Evolutionary conservation across 1,284 basidiomycete genomes (phyloP), one percentile per base, ranked within the genome.

Genomic region (Boletus smithii): DNA sequence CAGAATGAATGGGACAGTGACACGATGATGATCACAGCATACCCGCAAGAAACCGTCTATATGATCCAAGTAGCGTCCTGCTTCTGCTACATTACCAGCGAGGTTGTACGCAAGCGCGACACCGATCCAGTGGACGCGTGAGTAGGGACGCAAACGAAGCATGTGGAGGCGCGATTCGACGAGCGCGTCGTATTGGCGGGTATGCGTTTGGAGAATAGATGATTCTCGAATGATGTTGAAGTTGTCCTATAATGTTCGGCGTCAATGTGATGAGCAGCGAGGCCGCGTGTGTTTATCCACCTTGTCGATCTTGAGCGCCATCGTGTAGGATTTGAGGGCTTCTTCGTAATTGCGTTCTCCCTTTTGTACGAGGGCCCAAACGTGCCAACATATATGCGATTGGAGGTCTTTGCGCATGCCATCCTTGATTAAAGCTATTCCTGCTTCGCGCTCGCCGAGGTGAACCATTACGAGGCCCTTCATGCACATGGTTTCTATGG

Each of bases 371-470:
- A 97, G 84, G 36, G 94, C 97, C 61, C 94, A 90, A 51, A 99
- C 95, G 67, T 99, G 97, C 95, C 97, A 99, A 63, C 88, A 89
- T 63, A 99, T 97, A 66, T 99, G 95, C 20, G 90, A 94, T 30
- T 84, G 91, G 50, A 95, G 75, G 71, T 98, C 94, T 52, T 88
- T 79, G 50, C 85, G 83, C 54, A 97, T 80, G 38, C 93, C 97
- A 54, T 90, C 84, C 71, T 89, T 89, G 50, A 97, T 91, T 50
- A 95, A 76, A 27, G 88, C 85, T 50, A 91, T 74, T 16, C 93
- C 94, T 53, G 91, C 81, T 14, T 92, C 88, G 22, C 91, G 84
- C 59, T 83, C 81, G 23, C 88, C 89, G 74, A 92, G 84, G 56
- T 92, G 88, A 8, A 85, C 86, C 47, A 94, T 70, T 43, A 95